Evolutionary conservation across 73 alveolate species (phyloP).

Genomic region (Paramecium biaurelia): DNA sequence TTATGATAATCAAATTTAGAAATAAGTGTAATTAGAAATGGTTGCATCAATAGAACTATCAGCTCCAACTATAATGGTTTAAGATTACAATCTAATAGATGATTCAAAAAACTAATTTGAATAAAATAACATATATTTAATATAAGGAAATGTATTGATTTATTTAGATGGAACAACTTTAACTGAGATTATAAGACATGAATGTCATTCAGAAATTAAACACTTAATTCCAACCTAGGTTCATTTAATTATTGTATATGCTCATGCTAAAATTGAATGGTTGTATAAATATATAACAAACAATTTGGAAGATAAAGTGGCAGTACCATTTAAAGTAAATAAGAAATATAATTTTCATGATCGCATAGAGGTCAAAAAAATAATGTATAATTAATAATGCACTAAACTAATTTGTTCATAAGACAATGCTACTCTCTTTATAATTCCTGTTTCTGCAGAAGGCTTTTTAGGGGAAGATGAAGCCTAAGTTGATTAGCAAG

Average conservation of each 20-base stretch:
- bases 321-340: constrained; percentile 48
- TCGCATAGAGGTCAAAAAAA: background rate
- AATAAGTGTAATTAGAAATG: background rate
- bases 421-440: constrained; percentile 33
- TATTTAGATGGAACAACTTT: constrained; percentile 58
- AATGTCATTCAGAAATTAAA: background rate
- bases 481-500: background rate
- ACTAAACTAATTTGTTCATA: constrained; percentile 1
- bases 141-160: constrained; percentile 38
- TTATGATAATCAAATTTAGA: background rate
- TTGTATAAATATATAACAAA: constrained; percentile 34
- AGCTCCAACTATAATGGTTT: background rate
- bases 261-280: constrained; percentile 54
- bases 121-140: constrained; percentile 24
- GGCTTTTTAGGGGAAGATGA: constrained; percentile 47
- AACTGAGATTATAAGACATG: constrained; percentile 41
- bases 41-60: background rate
- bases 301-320: constrained; percentile 40
- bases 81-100: background rate
- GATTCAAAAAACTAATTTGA: background rate
- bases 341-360: constrained; percentile 45
- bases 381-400: constrained; percentile 48
- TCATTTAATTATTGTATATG: constrained; percentile 48
- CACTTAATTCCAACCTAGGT: constrained; percentile 36
- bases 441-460: constrained; percentile 52